Evolutionary conservation across 2,329 filamentous ascomycete genomes (phyloP).

Genomic region (Alternaria gaisen): DNA sequence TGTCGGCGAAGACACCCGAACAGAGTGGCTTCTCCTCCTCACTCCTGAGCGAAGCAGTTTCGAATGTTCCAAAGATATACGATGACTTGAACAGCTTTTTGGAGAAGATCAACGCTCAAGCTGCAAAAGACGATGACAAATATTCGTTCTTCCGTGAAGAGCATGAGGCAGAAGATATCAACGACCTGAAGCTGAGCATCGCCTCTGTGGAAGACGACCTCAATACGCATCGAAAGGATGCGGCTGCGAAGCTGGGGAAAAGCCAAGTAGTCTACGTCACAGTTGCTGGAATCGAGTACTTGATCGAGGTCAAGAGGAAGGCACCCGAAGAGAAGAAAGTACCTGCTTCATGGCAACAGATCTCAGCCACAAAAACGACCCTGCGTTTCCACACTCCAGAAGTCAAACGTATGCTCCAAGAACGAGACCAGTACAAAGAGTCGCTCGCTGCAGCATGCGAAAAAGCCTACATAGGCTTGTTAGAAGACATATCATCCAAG

Average conservation of each 20-base stretch:
- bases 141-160: slow-evolving; percentile 91
- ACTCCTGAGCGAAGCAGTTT: slow-evolving; percentile 75
- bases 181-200: slow-evolving; percentile 90
- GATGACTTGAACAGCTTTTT: slow-evolving; percentile 77
- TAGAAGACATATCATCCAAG: slow-evolving; percentile 77
- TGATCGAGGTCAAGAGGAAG: slow-evolving; percentile 88
- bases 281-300: slow-evolving; percentile 89
- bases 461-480: slow-evolving; percentile 75
- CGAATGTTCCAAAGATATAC: slow-evolving; percentile 77
- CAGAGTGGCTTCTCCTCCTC: slow-evolving; percentile 77
- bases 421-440: slow-evolving; percentile 95
- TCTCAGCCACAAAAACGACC: slow-evolving; percentile 91
- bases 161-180: slow-evolving; percentile 87
- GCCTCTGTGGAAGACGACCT: slow-evolving; percentile 91
- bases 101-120: slow-evolving; percentile 83
- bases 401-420: slow-evolving; percentile 80
- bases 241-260: slow-evolving; percentile 76
- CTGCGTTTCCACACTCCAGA: slow-evolving; percentile 95
- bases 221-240: slow-evolving; percentile 75
- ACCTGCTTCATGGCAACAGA: slow-evolving; percentile 93
- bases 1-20: slow-evolving; percentile 68
- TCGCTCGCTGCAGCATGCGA: slow-evolving; percentile 92
- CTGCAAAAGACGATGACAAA: slow-evolving; percentile 88
- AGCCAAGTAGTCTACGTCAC: slow-evolving; percentile 80
- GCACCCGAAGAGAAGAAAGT: slow-evolving; percentile 76